phyloP scores from a whole-genome alignment of 2,329 filamentous ascomycete genomes.

The Neofusicoccum laricinum region DNA sequence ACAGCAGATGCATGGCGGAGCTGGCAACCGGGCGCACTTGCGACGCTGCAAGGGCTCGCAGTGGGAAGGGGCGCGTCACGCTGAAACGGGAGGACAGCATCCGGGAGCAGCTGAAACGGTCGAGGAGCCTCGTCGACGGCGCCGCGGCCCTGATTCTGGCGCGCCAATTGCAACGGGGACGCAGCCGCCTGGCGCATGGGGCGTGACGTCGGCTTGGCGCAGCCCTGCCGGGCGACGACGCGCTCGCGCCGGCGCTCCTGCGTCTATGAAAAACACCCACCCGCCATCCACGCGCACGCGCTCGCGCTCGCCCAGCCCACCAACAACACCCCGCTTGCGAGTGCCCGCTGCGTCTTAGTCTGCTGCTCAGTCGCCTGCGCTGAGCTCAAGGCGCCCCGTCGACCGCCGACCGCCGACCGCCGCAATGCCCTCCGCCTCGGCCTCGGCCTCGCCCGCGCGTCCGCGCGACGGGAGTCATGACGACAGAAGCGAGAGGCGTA shows the following conservation, averaged over 20 bases:
- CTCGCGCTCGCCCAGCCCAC: too few relatives aligned
- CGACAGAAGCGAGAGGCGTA: background rate
- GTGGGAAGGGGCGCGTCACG: background rate
- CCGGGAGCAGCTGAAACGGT: background rate
- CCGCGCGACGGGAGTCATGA: conserved; percentile 1
- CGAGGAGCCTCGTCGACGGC: background rate
- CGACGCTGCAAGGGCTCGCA: conserved; percentile 6
- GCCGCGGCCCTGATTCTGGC: background rate
- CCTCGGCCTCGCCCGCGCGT: background rate
- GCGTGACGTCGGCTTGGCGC: conserved; percentile 7
- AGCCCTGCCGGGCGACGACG: background rate
- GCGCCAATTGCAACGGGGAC: conserved; percentile 2
- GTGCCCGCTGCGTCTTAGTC: background rate
- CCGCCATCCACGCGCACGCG: background rate
- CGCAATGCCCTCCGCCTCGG: background rate
- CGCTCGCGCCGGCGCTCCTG: background rate
- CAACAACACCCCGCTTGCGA: background rate
- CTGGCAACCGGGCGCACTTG: background rate
- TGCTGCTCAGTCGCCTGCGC: background rate
- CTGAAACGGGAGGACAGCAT: conserved; percentile 6
- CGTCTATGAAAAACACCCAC: background rate
- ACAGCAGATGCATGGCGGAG: background rate
- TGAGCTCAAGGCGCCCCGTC: background rate
- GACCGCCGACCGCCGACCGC: background rate
- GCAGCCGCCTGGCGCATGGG: background rate